Evolutionary conservation across 306 rosid genomes (phyloP).

Genomic region (Cicer bijugum): DNA sequence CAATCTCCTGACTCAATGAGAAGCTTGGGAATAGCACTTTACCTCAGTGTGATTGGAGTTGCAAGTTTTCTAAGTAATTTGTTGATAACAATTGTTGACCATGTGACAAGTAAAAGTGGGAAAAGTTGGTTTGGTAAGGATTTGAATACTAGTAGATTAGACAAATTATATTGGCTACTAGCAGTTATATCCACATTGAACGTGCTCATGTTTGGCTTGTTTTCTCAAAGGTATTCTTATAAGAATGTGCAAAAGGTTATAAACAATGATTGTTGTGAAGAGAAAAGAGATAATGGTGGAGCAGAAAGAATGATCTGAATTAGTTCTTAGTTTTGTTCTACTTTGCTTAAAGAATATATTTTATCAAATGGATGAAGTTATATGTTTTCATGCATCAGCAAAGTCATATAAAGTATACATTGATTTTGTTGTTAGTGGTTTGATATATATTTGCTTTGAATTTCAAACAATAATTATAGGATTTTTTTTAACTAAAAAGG

Average conservation of each 20-base stretch:
- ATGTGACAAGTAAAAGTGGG: constrained; percentile 52
- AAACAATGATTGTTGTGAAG: constrained; percentile 60
- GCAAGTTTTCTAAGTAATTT: constrained; percentile 63
- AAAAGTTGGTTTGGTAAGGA: constrained; percentile 78
- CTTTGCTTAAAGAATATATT: too few species aligned
- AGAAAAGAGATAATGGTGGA: constrained; percentile 39
- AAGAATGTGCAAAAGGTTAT: constrained; percentile 74
- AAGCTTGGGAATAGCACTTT: constrained; percentile 66
- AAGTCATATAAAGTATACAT: too few species aligned
- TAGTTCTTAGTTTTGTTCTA: neutral
- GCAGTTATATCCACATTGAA: constrained; percentile 46
- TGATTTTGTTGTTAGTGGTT: too few species aligned
- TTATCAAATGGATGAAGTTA: too few species aligned
- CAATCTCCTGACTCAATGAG: constrained; percentile 94
- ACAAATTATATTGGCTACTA: constrained; percentile 46
- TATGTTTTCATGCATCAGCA: too few species aligned
- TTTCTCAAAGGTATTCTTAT: constrained; percentile 70
- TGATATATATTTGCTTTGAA: too few species aligned
- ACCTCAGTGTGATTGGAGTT: constrained; percentile 49
- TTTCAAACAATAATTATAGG: too few species aligned
- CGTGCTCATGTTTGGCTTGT: constrained; percentile 55
- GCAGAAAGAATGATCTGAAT: constrained; percentile 50
- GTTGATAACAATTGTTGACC: constrained; percentile 62
- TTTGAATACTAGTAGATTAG: constrained; percentile 66
- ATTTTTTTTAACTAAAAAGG: too few species aligned